Evolutionary conservation across 2,329 filamentous ascomycete species (phyloP).

Genomic region (Fusarium sp.): DNA sequence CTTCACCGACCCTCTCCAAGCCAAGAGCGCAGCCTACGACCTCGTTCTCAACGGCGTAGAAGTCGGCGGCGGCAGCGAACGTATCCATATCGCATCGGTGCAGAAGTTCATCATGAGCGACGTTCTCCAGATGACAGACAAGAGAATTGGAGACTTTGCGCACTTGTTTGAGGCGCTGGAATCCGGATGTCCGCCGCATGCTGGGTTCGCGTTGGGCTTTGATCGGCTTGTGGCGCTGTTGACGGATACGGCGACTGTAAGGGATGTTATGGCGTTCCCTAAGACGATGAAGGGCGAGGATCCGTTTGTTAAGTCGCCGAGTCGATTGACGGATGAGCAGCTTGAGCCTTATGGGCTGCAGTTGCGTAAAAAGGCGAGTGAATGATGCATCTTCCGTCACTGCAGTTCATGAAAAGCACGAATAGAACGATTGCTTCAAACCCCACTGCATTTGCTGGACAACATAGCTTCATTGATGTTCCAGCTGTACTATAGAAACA

Average conservation of each 20-base stretch:
- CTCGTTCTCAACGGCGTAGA: slow-evolving; percentile 96
- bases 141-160: slow-evolving; percentile 81
- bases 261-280: slow-evolving; percentile 96
- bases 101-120: slow-evolving; percentile 88
- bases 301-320: slow-evolving; percentile 81
- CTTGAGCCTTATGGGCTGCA: slow-evolving; percentile 61
- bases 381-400: neutral
- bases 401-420: neutral
- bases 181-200: slow-evolving; percentile 92
- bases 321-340: slow-evolving; percentile 69
- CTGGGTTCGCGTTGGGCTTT: slow-evolving; percentile 92
- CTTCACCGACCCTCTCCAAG: slow-evolving; percentile 75
- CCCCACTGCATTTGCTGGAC: neutral
- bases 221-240: slow-evolving; percentile 87
- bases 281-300: slow-evolving; percentile 94
- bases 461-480: neutral
- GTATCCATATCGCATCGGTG: slow-evolving; percentile 86
- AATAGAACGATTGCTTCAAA: neutral
- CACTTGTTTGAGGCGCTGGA: slow-evolving; percentile 86
- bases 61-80: slow-evolving; percentile 89
- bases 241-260: slow-evolving; percentile 78
- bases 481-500: slow-evolving; percentile 29
- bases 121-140: slow-evolving; percentile 80
- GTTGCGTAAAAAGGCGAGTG: slow-evolving; percentile 20
- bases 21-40: slow-evolving; percentile 90